Evolutionary conservation across 2,329 filamentous ascomycete genomes (phyloP).

Genomic region (Fonsecaea erecta): DNA sequence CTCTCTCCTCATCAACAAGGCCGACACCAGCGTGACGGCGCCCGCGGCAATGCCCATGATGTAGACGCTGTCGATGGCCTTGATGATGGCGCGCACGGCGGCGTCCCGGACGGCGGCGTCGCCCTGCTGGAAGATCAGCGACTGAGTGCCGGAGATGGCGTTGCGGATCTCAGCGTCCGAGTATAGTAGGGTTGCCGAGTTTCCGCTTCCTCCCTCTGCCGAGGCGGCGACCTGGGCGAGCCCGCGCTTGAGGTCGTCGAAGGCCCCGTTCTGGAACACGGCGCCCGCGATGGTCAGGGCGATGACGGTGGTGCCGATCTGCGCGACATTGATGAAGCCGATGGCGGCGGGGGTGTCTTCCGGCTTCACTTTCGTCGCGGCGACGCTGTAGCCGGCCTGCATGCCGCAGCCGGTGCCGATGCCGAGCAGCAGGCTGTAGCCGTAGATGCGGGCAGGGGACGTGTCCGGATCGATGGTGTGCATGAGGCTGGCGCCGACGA

Average conservation of each 20-base stretch:
- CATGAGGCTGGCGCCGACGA: constrained; percentile 36
- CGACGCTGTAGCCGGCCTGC: constrained; percentile 36
- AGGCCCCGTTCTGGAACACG: constrained; percentile 23
- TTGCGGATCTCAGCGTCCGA: constrained; percentile 21
- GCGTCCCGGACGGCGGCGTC: constrained; percentile 28
- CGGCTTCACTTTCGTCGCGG: constrained; percentile 10
- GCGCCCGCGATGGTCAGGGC: constrained; percentile 20
- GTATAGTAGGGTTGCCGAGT: background rate
- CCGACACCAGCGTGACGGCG: constrained; percentile 31
- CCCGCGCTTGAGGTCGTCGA: constrained; percentile 18
- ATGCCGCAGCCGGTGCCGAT: constrained; percentile 34
- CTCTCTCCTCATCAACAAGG: constrained; percentile 34
- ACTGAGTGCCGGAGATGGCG: constrained; percentile 22
- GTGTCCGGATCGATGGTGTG: constrained; percentile 34
- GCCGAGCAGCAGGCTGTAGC: constrained; percentile 38
- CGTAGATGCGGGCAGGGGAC: constrained; percentile 37
- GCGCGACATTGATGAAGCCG: constrained; percentile 20
- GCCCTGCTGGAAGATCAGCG: constrained; percentile 28
- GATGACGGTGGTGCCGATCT: constrained; percentile 15
- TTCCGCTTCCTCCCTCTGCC: too few relatives aligned
- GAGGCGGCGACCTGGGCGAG: constrained; percentile 8
- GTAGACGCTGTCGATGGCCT: constrained; percentile 34
- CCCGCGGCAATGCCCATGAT: constrained; percentile 37
- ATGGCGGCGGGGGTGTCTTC: constrained; percentile 10
- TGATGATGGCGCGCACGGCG: constrained; percentile 32